Evolutionary conservation across 202 grass and related monocot genomes (phyloP).

Genomic region (Sporobolus alterniflorus): DNA sequence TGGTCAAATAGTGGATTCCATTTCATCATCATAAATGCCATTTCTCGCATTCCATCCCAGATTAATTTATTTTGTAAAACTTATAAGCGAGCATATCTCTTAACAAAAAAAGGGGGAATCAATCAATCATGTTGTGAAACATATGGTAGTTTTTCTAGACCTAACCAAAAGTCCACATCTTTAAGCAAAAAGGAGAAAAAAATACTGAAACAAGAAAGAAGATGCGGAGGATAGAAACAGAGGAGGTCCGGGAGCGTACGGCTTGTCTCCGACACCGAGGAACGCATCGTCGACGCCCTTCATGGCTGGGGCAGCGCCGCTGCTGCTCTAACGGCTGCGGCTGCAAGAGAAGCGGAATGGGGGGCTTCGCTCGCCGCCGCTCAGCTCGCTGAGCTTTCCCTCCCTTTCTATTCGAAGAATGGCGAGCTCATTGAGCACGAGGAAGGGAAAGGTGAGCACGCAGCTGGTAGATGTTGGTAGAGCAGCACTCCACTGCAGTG

Average conservation of each 20-base stretch:
- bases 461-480: slow-evolving; percentile 48
- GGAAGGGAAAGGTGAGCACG: slow-evolving; percentile 49
- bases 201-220: neutral
- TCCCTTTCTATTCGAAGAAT: neutral
- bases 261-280: slow-evolving; percentile 76
- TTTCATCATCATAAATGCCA: neutral
- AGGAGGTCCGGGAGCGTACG: slow-evolving; percentile 25
- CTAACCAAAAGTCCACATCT: neutral
- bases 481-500: slow-evolving; percentile 6
- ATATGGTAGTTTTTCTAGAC: neutral
- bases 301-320: slow-evolving; percentile 28
- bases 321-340: neutral
- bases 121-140: neutral
- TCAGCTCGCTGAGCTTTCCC: neutral
- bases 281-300: slow-evolving; percentile 86
- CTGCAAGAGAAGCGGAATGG: neutral
- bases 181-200: neutral
- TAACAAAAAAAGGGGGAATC: neutral
- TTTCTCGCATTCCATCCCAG: neutral
- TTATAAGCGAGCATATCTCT: neutral
- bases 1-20: neutral
- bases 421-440: neutral
- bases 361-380: neutral
- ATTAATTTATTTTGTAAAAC: neutral
- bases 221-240: neutral